phyloP scores from a whole-genome alignment of 2,329 filamentous ascomycete species.

The Colletotrichum sp. region DNA sequence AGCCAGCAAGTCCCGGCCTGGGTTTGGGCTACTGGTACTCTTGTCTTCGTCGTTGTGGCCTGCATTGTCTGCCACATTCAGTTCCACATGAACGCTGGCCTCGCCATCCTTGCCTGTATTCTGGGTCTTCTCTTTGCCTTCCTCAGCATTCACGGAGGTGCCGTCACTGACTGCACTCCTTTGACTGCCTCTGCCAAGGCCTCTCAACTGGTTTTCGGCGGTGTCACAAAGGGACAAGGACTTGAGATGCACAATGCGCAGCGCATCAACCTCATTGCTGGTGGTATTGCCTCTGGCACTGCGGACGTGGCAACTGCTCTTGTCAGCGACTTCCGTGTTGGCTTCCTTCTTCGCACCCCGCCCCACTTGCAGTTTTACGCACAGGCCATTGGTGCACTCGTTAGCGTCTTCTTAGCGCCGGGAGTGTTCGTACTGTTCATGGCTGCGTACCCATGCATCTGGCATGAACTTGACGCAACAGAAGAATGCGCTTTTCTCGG shows the following conservation, averaged over 20 bases:
- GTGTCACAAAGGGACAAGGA: constrained; percentile 61
- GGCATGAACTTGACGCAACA: constrained; percentile 43
- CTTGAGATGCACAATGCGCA: constrained; percentile 56
- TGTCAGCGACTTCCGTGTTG: constrained; percentile 69
- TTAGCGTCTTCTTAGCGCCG: constrained; percentile 70
- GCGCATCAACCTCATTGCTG: constrained; percentile 69
- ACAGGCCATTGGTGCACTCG: constrained; percentile 65
- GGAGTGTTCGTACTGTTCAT: constrained; percentile 73
- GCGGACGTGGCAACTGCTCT: constrained; percentile 59
- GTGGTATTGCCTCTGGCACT: constrained; percentile 60
- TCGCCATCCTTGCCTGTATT: constrained; percentile 59
- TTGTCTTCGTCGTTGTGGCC: constrained; percentile 53
- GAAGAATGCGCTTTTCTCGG: constrained; percentile 58
- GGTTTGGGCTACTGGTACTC: constrained; percentile 54
- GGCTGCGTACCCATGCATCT: constrained; percentile 72
- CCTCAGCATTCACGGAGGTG: constrained; percentile 53
- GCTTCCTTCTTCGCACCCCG: constrained; percentile 69
- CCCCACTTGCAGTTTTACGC: constrained; percentile 71
- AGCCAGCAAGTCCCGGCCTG: constrained; percentile 56
- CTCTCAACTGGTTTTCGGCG: constrained; percentile 71
- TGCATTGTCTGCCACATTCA: constrained; percentile 55
- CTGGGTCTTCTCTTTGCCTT: constrained; percentile 65
- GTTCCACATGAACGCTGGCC: constrained; percentile 61
- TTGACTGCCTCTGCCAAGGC: constrained; percentile 72
- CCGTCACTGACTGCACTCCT: constrained; percentile 64